phyloP scores from a whole-genome alignment of 805 yeast genomes.

The Ogataea pignaliae region DNA sequence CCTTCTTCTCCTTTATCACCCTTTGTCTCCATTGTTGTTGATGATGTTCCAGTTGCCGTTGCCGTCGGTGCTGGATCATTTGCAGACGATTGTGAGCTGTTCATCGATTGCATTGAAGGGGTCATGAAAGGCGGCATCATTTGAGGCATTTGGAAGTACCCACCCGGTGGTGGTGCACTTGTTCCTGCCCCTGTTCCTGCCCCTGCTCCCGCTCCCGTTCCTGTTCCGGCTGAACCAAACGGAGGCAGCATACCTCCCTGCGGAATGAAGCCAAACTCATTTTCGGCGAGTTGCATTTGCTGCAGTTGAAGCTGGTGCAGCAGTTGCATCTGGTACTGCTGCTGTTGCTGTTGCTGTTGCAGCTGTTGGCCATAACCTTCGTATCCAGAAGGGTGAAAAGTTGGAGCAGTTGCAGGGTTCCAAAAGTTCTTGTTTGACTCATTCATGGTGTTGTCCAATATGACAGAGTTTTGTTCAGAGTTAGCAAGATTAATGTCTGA shows the following conservation, averaged over 20 bases:
- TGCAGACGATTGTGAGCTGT: neutral
- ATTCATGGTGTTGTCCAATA: conserved; percentile 23
- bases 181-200: too few species aligned
- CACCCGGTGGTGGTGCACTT: conserved; percentile 1
- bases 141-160: conserved; percentile 13
- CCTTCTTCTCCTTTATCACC: conserved; percentile 2
- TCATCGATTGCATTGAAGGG: neutral
- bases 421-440: conserved; percentile 40
- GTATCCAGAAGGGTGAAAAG: conserved; percentile 48
- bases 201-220: too few species aligned
- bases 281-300: conserved; percentile 5
- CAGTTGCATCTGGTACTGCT: conserved; percentile 8
- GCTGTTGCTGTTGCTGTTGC: conserved; percentile 3
- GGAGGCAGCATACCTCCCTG: conserved; percentile 15
- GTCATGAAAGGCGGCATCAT: conserved; percentile 9
- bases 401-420: conserved; percentile 62
- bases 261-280: conserved; percentile 7
- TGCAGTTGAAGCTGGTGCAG: conserved; percentile 14
- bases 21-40: neutral
- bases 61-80: neutral
- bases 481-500: conserved; percentile 21
- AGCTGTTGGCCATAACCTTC: conserved; percentile 1
- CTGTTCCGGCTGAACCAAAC: conserved; percentile 10
- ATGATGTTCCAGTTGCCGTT: conserved; percentile 1
- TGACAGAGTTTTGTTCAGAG: conserved; percentile 33